These are phyloP conservation scores for Allium fistulosum DNA, from an alignment of 106 monocot genomes.

Conservation along the genomic window DNA sequence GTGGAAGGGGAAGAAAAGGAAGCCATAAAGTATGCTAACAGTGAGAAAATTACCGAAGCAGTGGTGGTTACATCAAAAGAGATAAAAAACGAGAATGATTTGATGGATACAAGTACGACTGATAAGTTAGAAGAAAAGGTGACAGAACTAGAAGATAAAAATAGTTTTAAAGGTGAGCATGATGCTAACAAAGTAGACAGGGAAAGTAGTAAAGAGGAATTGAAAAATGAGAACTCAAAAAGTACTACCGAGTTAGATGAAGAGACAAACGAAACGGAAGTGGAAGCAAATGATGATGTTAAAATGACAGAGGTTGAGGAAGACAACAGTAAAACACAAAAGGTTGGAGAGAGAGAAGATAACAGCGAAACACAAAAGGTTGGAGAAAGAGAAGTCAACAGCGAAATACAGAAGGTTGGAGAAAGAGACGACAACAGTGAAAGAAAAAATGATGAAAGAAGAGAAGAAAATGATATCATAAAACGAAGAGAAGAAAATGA, in stretches of 20 bases:
- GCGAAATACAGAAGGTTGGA: background rate
- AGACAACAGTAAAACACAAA: background rate
- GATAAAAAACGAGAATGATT: no score
- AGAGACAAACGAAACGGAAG: background rate
- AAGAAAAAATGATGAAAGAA: background rate
- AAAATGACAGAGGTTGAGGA: background rate
- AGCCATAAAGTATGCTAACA: no score
- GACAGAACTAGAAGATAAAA: no score
- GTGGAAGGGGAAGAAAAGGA: background rate
- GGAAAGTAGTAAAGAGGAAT: background rate
- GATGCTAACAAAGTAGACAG: no score
- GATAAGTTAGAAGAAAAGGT: no score
- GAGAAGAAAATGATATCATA: no score
- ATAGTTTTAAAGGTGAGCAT: no score
- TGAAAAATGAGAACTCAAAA: slow-evolving; percentile 6
- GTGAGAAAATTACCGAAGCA: no score
- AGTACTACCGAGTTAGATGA: background rate
- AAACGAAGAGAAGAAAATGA: no score
- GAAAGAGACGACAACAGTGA: background rate
- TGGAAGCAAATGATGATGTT: background rate
- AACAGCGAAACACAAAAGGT: background rate
- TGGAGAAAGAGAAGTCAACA: background rate
- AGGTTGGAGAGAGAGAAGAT: slow-evolving; percentile 8
- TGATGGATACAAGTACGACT: no score
- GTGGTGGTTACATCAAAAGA: no score